Evolutionary conservation across 306 rosid genomes (phyloP).

Genomic region (Trifolium fragiferum): DNA sequence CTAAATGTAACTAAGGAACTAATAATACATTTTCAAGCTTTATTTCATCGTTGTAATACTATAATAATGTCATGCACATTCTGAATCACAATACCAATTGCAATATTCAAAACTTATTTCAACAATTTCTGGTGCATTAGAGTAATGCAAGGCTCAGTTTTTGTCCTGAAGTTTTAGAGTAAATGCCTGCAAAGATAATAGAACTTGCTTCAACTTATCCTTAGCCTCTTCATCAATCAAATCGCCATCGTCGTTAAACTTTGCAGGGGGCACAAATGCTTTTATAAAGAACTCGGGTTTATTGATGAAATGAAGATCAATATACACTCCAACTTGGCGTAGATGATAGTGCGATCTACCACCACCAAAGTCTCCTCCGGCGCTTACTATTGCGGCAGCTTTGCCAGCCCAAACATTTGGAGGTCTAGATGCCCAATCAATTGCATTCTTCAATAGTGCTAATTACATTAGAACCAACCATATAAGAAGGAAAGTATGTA

Average conservation of each 20-base stretch:
- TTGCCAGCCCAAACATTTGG: not conserved
- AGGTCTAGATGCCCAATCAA: slow-evolving; percentile 12
- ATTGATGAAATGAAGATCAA: slow-evolving; percentile 11
- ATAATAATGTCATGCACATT: not conserved
- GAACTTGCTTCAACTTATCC: slow-evolving; percentile 52
- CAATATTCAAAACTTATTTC: not conserved
- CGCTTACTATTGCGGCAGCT: not conserved
- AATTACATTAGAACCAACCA: not conserved
- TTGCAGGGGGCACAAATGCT: not conserved
- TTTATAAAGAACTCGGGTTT: not conserved
- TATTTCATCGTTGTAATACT: no score
- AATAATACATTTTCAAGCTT: not conserved
- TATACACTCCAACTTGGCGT: not conserved
- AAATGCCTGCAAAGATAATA: slow-evolving; percentile 58
- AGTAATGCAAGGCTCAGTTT: not conserved
- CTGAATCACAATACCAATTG: not conserved
- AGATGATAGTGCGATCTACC: not conserved
- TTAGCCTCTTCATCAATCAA: slow-evolving; percentile 57
- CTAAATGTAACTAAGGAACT: not conserved
- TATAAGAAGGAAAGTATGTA: not conserved
- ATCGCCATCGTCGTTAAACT: not conserved
- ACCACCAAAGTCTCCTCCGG: not conserved
- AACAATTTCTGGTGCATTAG: not conserved
- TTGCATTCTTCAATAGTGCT: slow-evolving; percentile 63
- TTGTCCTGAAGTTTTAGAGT: slow-evolving; percentile 51